Evolutionary conservation across 2,329 filamentous ascomycete genomes (phyloP).

Genomic region (Tolypocladium paradoxum): DNA sequence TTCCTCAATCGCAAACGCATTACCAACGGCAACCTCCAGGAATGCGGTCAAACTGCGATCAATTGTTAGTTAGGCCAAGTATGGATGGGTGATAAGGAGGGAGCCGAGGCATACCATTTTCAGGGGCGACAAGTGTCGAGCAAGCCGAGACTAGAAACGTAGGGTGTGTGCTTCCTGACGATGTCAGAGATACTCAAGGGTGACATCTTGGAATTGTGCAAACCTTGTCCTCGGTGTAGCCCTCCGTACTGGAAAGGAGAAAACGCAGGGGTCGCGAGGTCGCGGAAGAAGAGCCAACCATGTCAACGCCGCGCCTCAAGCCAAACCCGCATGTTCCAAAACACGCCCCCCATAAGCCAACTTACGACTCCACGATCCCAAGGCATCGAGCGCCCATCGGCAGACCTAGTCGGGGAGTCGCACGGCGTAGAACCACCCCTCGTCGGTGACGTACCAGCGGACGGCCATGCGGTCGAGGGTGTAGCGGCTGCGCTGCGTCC

Average conservation of each 20-base stretch:
- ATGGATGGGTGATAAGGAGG: neutral
- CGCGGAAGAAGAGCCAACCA: neutral
- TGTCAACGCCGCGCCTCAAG: neutral
- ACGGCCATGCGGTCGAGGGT: conserved; percentile 49
- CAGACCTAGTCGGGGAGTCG: conserved; percentile 30
- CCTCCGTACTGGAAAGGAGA: neutral
- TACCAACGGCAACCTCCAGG: neutral
- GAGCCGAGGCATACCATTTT: neutral
- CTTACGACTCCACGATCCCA: neutral
- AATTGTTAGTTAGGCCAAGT: neutral
- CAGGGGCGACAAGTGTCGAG: neutral
- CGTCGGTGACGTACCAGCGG: conserved; percentile 48
- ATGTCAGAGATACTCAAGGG: neutral
- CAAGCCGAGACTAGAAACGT: neutral
- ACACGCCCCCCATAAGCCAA: neutral
- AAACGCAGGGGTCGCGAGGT: neutral
- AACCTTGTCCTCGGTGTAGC: neutral
- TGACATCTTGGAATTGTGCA: neutral
- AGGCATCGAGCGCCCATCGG: neutral
- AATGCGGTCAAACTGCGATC: neutral
- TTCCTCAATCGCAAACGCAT: neutral
- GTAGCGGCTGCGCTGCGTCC: conserved; percentile 47
- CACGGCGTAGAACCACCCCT: conserved; percentile 51
- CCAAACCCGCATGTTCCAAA: neutral
- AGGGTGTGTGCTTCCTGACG: neutral